These are phyloP conservation scores for Amylocarpus encephaloides DNA, from an alignment of 2,329 filamentous ascomycete species.

Conservation along the genomic window DNA sequence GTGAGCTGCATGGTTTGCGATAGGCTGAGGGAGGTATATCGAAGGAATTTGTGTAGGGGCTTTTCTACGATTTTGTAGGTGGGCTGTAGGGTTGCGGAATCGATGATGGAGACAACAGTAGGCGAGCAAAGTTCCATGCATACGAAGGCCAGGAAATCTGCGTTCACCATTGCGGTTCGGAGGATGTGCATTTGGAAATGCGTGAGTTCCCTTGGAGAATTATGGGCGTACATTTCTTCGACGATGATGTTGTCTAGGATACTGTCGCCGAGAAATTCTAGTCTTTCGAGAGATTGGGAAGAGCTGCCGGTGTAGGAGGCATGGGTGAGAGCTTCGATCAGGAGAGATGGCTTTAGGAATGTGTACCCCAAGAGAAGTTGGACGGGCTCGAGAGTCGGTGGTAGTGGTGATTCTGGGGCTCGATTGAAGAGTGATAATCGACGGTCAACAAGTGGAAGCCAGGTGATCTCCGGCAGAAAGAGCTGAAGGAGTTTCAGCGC, in stretches of 20 bases:
- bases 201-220: constrained; percentile 36
- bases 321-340: constrained; percentile 79
- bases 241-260: constrained; percentile 76
- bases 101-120: constrained; percentile 9
- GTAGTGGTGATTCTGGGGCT: constrained; percentile 35
- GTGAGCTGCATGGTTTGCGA: constrained; percentile 36
- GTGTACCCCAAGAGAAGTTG: constrained; percentile 64
- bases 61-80: constrained; percentile 7
- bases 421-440: constrained; percentile 39
- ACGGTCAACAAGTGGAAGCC: constrained; percentile 41
- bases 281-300: constrained; percentile 55
- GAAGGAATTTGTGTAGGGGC: constrained; percentile 63
- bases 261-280: constrained; percentile 85
- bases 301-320: constrained; percentile 45
- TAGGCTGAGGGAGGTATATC: constrained; percentile 47
- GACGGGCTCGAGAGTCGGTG: constrained; percentile 41
- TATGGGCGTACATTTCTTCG: constrained; percentile 42
- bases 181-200: constrained; percentile 67
- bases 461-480: constrained; percentile 56
- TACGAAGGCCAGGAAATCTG: constrained; percentile 70
- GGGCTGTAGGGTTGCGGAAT: constrained; percentile 13
- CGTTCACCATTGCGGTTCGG: constrained; percentile 72
- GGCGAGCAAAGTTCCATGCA: constrained; percentile 51
- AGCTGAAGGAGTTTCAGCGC: constrained; percentile 58
- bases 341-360: constrained; percentile 61